Base-by-base conservation (phyloP, 192 early-diverging fungal genomes). In the Backusella morwellensis region DNA sequence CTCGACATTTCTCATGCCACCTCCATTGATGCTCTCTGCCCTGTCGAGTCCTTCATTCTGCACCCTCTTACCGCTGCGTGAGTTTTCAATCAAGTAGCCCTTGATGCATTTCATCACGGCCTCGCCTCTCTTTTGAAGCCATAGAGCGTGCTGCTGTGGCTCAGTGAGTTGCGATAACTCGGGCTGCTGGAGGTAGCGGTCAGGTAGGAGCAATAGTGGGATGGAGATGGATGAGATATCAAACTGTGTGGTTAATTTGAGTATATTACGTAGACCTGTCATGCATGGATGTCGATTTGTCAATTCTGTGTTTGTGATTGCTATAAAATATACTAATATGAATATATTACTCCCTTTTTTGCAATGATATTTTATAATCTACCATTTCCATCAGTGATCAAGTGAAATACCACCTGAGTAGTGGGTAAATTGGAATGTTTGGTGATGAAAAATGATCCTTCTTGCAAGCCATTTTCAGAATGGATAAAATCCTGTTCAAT, bases 371-470 rank as follows among this genome's bases (percentile, higher is more conserved):
- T 29, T 29, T 29, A 29, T 56, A 71, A 77, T 72, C 78, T 75
- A 90, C 91, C 80, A 56, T 86, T 82, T 29, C 84, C 85, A 35
- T 84, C 86, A 68, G 93, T 85, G 54, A 95, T 83, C 54, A 95
- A 78, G 68, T 94, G 93, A 78, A 94, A 95, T 38, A 92, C 89
- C 3, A 92, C 86, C 72, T 95, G 93, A 23, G 88, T 81, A 66
- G 90, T 77, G 8, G 92, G 91, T 32, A 95, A 50, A 75, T 95
- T 94, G 23, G 92, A 93, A 78, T 95, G 94, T 35, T 85, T 75
- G 15, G 94, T 94, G 19, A 94, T 82, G 54, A 95, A 89, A 78
- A 93, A 92, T 66, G 93, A 90, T 8, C 90, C 91, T 88, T 92
- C 89, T 71, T 85, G 77, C 26, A 92, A 21, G 32, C 52, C 34